These are phyloP conservation scores for Pseudoscleropodium purum DNA, from an alignment of 225 moss, liverwort and hornwort genomes.

Conservation along the genomic window DNA sequence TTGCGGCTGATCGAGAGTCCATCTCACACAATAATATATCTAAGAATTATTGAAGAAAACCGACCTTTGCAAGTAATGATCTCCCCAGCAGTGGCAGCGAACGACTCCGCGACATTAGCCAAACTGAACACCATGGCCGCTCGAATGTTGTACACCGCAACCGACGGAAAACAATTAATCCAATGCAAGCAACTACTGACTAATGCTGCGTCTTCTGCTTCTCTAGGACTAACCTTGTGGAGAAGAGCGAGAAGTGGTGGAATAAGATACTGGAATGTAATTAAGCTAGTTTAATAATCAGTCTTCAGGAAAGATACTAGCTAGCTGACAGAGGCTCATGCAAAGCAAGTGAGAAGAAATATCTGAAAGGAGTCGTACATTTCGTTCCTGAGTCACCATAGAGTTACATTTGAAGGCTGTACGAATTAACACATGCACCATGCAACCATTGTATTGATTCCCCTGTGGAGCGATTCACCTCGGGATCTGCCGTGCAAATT, in stretches of 20 bases:
- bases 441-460: no score
- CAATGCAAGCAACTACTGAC: neutral
- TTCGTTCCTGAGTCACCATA: neutral
- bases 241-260: neutral
- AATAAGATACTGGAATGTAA: no score
- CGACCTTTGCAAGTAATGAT: constrained; percentile 24
- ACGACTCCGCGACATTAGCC: neutral
- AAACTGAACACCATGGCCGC: neutral
- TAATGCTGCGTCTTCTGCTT: neutral
- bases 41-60: neutral
- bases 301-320: neutral
- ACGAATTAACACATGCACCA: neutral
- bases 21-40: neutral
- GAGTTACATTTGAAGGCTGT: neutral
- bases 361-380: neutral
- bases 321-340: neutral
- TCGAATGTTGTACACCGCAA: neutral
- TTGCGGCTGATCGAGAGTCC: no score
- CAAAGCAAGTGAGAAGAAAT: neutral
- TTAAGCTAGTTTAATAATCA: no score
- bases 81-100: constrained; percentile 7
- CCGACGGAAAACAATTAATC: neutral
- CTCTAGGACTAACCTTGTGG: neutral
- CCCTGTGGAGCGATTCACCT: neutral
- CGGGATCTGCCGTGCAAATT: neutral